phyloP scores from a whole-genome alignment of 31 red algal genomes.

The Asparagopsis taxiformis region DNA sequence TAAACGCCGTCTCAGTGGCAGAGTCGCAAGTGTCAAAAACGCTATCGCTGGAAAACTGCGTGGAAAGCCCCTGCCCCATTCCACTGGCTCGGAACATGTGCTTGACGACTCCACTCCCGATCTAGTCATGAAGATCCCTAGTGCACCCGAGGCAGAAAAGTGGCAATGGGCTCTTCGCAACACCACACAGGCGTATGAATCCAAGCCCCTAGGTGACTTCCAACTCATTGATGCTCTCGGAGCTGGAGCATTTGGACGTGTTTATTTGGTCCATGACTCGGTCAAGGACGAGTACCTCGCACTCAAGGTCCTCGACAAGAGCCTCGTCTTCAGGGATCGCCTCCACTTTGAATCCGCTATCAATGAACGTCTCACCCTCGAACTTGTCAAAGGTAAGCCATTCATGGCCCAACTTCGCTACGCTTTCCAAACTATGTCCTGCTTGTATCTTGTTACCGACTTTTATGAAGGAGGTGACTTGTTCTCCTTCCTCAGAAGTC shows the following conservation, averaged over 20 bases:
- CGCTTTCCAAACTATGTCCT: slow-evolving; percentile 86
- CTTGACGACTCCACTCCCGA: slow-evolving; percentile 21
- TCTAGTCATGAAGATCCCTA: slow-evolving; percentile 45
- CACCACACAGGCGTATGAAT: slow-evolving; percentile 44
- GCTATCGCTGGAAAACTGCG: slow-evolving; percentile 11
- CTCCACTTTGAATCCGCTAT: slow-evolving; percentile 68
- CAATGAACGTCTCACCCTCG: slow-evolving; percentile 82
- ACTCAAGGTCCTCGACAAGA: slow-evolving; percentile 78
- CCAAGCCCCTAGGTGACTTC: slow-evolving; percentile 60
- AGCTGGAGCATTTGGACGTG: slow-evolving; percentile 68
- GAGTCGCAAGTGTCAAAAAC: slow-evolving; percentile 2
- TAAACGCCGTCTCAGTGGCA: background rate
- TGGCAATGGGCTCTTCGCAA: slow-evolving; percentile 51
- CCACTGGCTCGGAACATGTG: slow-evolving; percentile 2
- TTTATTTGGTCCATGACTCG: slow-evolving; percentile 69
- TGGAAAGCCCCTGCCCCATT: too few relatives aligned
- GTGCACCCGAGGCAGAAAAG: slow-evolving; percentile 46
- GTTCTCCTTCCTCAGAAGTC: slow-evolving; percentile 58
- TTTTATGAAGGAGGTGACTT: slow-evolving; percentile 96
- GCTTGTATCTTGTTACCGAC: slow-evolving; percentile 87
- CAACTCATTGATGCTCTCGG: slow-evolving; percentile 71
- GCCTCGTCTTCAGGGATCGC: slow-evolving; percentile 65
- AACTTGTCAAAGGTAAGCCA: slow-evolving; percentile 66
- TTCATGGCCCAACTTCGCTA: slow-evolving; percentile 88
- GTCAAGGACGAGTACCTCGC: slow-evolving; percentile 67